phyloP scores from a whole-genome alignment of 768 basidiomycete genomes.

The Collybia nuda region DNA sequence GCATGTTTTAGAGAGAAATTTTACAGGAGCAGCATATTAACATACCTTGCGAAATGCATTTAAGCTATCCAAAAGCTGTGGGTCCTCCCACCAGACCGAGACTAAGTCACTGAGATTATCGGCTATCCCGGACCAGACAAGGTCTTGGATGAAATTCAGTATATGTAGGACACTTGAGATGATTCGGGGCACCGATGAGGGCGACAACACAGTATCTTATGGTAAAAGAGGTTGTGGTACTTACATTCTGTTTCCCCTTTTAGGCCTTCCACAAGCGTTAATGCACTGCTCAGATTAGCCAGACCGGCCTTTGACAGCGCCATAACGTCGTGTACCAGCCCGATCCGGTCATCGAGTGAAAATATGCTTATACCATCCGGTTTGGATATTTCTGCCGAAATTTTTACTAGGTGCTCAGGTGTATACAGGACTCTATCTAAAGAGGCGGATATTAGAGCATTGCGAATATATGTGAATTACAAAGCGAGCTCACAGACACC shows the following conservation, averaged over 20 bases:
- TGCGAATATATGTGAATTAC: neutral
- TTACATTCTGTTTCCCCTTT: constrained; percentile 76
- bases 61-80: constrained; percentile 48
- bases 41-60: constrained; percentile 62
- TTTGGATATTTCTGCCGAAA: constrained; percentile 77
- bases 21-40: constrained; percentile 1
- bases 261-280: constrained; percentile 73
- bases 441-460: constrained; percentile 5
- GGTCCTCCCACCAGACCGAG: constrained; percentile 84
- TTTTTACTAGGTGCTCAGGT: constrained; percentile 71
- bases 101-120: constrained; percentile 52
- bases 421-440: constrained; percentile 86
- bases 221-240: constrained; percentile 19
- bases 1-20: neutral
- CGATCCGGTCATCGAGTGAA: constrained; percentile 84
- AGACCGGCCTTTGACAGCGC: constrained; percentile 83
- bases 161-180: too few relatives aligned
- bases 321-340: constrained; percentile 81
- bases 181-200: neutral
- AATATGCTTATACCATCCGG: constrained; percentile 40
- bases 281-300: constrained; percentile 69
- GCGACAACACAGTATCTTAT: too few relatives aligned
- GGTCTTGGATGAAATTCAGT: constrained; percentile 41
- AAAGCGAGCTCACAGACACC: constrained; percentile 73
- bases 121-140: constrained; percentile 78